A percentile compares a stretch with the other conserved stretches of the same genome.
These are phyloP conservation scores for Acanthamoeba lenticulata DNA, from an alignment of 208 protist genomes.

Conservation along the genomic window DNA sequence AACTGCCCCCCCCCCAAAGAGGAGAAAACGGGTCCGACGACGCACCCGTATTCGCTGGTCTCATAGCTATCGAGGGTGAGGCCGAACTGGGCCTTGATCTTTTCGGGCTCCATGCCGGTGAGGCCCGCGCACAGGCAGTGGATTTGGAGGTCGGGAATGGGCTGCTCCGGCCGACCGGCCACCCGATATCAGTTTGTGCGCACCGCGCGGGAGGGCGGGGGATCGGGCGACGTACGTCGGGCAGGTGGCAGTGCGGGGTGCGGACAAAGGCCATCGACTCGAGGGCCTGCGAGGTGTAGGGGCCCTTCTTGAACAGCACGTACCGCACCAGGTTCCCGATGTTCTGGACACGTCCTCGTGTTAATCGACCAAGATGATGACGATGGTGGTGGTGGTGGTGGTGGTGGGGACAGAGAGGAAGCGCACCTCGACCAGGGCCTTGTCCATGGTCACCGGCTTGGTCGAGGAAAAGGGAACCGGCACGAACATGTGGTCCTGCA, in stretches of 20 bases:
- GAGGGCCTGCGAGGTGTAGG: conserved; percentile 27
- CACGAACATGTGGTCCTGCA: conserved; percentile 68
- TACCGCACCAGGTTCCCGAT: conserved; percentile 1
- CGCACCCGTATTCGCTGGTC: not conserved
- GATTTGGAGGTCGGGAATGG: conserved; percentile 64
- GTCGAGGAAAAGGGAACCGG: not conserved
- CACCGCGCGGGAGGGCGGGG: not conserved
- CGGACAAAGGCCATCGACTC: conserved; percentile 51
- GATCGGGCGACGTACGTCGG: not conserved
- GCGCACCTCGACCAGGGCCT: not conserved
- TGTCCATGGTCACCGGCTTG: conserved; percentile 51
- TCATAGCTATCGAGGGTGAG: not conserved
- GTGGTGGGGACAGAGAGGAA: not conserved
- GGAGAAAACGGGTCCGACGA: not conserved
- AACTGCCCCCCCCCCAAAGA: not conserved
- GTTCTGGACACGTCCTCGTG: not conserved
- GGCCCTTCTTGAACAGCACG: conserved; percentile 57
- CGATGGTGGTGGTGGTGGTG: not conserved
- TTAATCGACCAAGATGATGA: not conserved
- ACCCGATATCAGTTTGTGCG: too few relatives aligned
- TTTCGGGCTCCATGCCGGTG: not conserved
- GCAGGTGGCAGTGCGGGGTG: not conserved
- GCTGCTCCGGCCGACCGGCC: not conserved
- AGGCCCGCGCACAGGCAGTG: not conserved
- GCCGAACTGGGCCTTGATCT: not conserved